These are phyloP conservation scores for Leucocoprinus sp. DNA, from an alignment of 768 basidiomycete genomes.

Conservation along the genomic window DNA sequence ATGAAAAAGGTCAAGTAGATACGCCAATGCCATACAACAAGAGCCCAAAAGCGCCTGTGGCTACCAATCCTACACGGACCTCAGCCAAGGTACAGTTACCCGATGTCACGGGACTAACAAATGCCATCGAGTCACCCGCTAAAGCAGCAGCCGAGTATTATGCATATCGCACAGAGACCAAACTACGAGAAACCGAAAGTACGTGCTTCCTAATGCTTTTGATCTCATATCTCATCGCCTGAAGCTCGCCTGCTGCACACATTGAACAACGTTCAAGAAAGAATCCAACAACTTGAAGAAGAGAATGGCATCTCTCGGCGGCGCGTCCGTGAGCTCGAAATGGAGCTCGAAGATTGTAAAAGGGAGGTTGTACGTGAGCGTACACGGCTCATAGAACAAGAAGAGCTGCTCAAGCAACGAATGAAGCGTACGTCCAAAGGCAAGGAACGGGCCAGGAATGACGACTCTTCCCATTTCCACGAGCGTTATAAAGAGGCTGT, in stretches of 20 bases:
- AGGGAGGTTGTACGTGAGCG: constrained; percentile 69
- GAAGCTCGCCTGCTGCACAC: constrained; percentile 56
- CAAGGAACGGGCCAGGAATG: constrained; percentile 25
- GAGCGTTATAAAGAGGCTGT: constrained; percentile 69
- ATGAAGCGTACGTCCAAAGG: constrained; percentile 27
- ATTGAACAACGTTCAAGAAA: constrained; percentile 54
- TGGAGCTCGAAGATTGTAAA: constrained; percentile 78
- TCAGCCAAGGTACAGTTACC: constrained; percentile 49
- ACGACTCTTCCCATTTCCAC: constrained; percentile 31
- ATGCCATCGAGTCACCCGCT: constrained; percentile 67
- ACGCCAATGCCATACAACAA: not conserved
- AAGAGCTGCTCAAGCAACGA: constrained; percentile 35
- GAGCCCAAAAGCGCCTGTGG: constrained; percentile 19
- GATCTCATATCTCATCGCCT: constrained; percentile 1
- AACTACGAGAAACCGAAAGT: constrained; percentile 63
- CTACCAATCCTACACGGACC: not conserved
- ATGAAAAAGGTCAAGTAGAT: constrained; percentile 19
- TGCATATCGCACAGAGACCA: constrained; percentile 35
- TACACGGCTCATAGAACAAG: constrained; percentile 50
- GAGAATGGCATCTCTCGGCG: constrained; percentile 79
- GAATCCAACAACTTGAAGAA: constrained; percentile 65
- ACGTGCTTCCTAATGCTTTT: constrained; percentile 11
- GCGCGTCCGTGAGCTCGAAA: constrained; percentile 80
- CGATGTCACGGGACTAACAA: constrained; percentile 79
- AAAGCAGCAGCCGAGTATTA: constrained; percentile 46